Base-by-base conservation (phyloP, 1,139 yeast species). In the Magnusiomyces magnusii region DNA sequence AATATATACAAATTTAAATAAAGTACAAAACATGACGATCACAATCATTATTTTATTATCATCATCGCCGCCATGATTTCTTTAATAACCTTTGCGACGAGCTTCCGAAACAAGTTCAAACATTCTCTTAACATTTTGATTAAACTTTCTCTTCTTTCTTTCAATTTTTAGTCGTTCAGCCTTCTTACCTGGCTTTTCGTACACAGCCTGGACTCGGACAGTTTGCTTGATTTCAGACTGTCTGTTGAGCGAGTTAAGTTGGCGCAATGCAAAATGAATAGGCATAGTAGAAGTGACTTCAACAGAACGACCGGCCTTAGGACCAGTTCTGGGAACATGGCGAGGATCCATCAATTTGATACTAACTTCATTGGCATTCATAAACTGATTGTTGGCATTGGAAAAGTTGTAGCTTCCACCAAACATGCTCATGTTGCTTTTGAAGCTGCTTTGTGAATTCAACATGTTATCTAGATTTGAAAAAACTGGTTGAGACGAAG, bases 41-140 rank as follows among this genome's bases (percentile, higher is more conserved):
- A 19, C 17, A 3, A 10, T 51, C 13, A 3, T 15, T 9, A 5
- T 28, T 27, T 31, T 13, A 50, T n/a, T n/a, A n/a, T n/a, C n/a
- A n/a, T n/a, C 13, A 27, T 28, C 13, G 36, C 9, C 13, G 7
- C 13, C 13, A 7, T 50, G 27, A 15, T 27, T 15, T 28, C 24
- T 17, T 61, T 66, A 71, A 62, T 71, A 71, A 25, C 74, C 74
- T 67, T 71, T 71, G 58, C 73, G 63, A 54, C 73, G 62, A 44
- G 75, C 76, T 62, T 73, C 74, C 19, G 68, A 62, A n/a, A 72
- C 75, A 41, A 73, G 65, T 44, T 66, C 69, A 66, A 73, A 72
- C 58, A 73, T 59, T 21, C 71, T 62, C 58, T 72, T 66, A 60
- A 73, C 68, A 52, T 74, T 75, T 57, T 65, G 64, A 57, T 71